These are phyloP conservation scores for Hypoxylon cercidicola DNA, from an alignment of 495 filamentous ascomycete species.

Conservation along the genomic window DNA sequence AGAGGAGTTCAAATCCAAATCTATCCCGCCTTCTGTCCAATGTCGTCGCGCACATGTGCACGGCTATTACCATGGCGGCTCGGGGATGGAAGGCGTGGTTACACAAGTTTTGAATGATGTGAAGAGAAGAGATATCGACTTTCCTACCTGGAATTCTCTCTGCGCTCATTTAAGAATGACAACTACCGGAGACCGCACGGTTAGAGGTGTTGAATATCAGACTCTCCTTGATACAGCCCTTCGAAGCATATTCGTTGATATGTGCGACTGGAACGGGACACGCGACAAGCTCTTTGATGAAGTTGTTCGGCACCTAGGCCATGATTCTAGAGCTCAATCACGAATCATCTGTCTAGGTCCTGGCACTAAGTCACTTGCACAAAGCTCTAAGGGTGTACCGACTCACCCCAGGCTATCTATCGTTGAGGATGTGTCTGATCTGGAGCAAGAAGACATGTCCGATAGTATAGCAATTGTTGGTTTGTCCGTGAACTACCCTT, in stretches of 20 bases:
- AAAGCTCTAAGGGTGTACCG: neutral
- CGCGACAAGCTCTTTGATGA: constrained; percentile 5
- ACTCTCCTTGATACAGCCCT: constrained; percentile 21
- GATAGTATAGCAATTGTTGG: constrained; percentile 53
- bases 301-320: neutral
- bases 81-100: constrained; percentile 16
- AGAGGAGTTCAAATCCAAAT: constrained; percentile 12
- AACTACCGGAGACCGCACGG: constrained; percentile 12
- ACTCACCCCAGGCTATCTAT: constrained; percentile 4
- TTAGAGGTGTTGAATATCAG: neutral
- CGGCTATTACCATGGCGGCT: constrained; percentile 36
- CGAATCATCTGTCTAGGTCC: constrained; percentile 21
- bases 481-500: constrained; percentile 51
- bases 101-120: constrained; percentile 25
- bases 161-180: constrained; percentile 12
- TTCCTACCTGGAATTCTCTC: constrained; percentile 26
- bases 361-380: constrained; percentile 14
- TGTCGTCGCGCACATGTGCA: constrained; percentile 25
- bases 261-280: constrained; percentile 22
- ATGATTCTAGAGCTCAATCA: constrained; percentile 4
- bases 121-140: constrained; percentile 13
- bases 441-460: neutral
- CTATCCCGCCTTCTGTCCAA: constrained; percentile 13
- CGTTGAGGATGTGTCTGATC: neutral
- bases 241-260: constrained; percentile 19